Conservation (phyloP, 352 stramenopile genomes). For the Phytophthora capsici region DNA sequence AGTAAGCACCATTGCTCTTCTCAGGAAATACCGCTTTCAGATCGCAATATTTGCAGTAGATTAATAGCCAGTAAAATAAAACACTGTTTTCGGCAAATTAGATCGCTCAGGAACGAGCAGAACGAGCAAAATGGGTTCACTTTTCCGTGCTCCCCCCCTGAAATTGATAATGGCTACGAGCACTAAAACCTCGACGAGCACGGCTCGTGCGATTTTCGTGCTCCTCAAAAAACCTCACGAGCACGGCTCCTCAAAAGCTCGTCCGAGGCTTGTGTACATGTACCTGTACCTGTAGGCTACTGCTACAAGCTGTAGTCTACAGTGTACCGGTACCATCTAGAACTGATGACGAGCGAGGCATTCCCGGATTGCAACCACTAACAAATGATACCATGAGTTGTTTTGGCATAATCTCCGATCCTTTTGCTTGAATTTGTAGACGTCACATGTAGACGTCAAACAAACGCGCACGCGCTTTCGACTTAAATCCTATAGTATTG, state of each 20-base stretch:
- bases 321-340: too few relatives aligned
- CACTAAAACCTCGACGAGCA: slow-evolving; percentile 5
- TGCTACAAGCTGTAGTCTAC: too few relatives aligned
- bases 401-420: too few relatives aligned
- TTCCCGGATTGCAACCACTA: neutral
- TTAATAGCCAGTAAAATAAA: slow-evolving; percentile 3
- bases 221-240: slow-evolving; percentile 3
- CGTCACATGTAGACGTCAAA: neutral
- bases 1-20: neutral
- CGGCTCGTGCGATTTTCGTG: neutral
- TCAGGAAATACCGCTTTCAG: neutral
- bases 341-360: neutral
- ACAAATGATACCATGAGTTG: neutral
- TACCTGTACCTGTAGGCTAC: too few relatives aligned
- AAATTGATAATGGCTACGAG: slow-evolving; percentile 1
- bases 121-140: neutral
- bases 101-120: slow-evolving; percentile 4
- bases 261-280: neutral
- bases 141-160: neutral
- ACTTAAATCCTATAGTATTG: too few relatives aligned
- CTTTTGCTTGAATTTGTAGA: too few relatives aligned
- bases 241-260: neutral
- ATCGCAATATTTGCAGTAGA: neutral
- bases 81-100: neutral
- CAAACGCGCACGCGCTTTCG: neutral